phyloP scores from a whole-genome alignment of 176 grass and related monocot species.

The Puya raimondii region DNA sequence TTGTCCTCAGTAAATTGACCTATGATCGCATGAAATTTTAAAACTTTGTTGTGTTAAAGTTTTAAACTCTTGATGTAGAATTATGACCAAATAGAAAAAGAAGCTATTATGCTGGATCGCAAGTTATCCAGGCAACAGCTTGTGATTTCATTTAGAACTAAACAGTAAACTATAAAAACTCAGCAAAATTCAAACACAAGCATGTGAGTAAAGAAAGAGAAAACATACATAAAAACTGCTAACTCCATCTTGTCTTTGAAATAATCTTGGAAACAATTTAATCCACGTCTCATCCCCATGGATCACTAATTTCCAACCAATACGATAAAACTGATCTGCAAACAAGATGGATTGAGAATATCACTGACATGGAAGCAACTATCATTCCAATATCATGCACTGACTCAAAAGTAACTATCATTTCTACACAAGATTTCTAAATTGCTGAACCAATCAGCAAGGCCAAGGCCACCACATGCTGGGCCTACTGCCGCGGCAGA shows the following conservation, averaged over 20 bases:
- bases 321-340: conserved; percentile 72
- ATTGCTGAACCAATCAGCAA: neutral
- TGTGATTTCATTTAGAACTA: neutral
- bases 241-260: conserved; percentile 86
- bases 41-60: neutral
- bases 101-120: no score
- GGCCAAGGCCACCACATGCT: no score
- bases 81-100: neutral
- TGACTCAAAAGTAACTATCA: neutral
- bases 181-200: neutral
- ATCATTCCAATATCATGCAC: neutral
- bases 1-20: neutral
- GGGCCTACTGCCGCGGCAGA: neutral
- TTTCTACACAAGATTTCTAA: neutral
- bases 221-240: conserved; percentile 91
- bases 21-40: neutral
- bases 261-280: conserved; percentile 87
- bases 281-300: conserved; percentile 98
- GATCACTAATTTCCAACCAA: conserved; percentile 87
- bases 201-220: neutral
- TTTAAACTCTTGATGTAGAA: neutral
- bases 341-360: conserved; percentile 2
- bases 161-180: neutral
- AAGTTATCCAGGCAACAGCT: no score
- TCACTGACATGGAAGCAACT: neutral